Conservation (phyloP, 495 filamentous ascomycete genomes). For the Darksidea phi region DNA sequence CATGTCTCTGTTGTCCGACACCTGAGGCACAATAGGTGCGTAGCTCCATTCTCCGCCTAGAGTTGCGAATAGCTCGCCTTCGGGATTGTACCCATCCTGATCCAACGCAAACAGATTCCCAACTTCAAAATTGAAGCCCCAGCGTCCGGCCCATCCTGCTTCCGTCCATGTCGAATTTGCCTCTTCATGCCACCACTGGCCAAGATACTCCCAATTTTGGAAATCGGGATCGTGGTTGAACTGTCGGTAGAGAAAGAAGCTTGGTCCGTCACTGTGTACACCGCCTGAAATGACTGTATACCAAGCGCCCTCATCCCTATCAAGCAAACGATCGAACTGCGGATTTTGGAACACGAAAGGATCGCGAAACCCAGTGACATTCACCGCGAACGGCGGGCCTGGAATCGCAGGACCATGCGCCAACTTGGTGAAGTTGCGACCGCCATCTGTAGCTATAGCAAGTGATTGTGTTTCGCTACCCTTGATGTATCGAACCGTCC, state of each 20-base stretch:
- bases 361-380: slow-evolving; percentile 5
- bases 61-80: background rate
- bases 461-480: too few species aligned
- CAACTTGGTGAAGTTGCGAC: background rate
- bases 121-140: slow-evolving; percentile 7
- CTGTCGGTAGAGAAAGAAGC: slow-evolving; percentile 4
- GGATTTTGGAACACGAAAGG: slow-evolving; percentile 2
- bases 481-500: too few species aligned
- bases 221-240: background rate
- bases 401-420: background rate
- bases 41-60: slow-evolving; percentile 6
- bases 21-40: slow-evolving; percentile 1
- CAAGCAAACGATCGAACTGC: background rate
- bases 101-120: background rate
- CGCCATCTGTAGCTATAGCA: background rate
- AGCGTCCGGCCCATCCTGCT: slow-evolving; percentile 1
- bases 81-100: slow-evolving; percentile 1
- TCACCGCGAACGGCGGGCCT: slow-evolving; percentile 1
- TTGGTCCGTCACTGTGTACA: background rate
- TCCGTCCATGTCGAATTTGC: slow-evolving; percentile 4
- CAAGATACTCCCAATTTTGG: slow-evolving; percentile 5
- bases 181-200: slow-evolving; percentile 2
- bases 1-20: background rate
- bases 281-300: background rate
- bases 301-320: background rate